These are phyloP conservation scores for Opeltia flavorubescens DNA, from an alignment of 495 filamentous ascomycete species.

Conservation along the genomic window DNA sequence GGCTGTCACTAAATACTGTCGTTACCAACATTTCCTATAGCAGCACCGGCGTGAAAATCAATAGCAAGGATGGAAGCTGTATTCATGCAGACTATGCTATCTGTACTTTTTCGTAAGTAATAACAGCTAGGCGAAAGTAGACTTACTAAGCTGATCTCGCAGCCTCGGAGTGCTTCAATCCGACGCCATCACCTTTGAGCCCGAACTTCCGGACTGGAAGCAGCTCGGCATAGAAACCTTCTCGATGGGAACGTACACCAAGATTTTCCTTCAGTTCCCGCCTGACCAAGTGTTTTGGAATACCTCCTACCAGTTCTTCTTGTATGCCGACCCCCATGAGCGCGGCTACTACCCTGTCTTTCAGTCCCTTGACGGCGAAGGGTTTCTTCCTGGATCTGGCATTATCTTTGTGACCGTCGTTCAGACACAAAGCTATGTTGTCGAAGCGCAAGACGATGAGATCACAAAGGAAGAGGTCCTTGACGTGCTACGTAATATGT, in stretches of 20 bases:
- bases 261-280: constrained; percentile 61
- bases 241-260: constrained; percentile 65
- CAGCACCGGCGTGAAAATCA: constrained; percentile 39
- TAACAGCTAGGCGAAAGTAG: background rate
- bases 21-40: constrained; percentile 46
- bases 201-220: constrained; percentile 53
- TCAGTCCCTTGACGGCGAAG: constrained; percentile 46
- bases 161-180: constrained; percentile 54
- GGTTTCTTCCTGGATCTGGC: constrained; percentile 48
- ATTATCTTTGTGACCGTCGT: constrained; percentile 63
- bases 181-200: constrained; percentile 44
- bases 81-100: constrained; percentile 45
- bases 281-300: constrained; percentile 57
- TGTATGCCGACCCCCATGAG: constrained; percentile 49
- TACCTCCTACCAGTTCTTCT: constrained; percentile 47
- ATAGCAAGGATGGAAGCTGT: constrained; percentile 41
- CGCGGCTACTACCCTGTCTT: constrained; percentile 60
- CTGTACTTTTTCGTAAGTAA: constrained; percentile 38
- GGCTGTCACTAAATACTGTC: constrained; percentile 44
- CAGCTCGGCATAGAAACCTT: constrained; percentile 48
- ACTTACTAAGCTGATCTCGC: background rate
- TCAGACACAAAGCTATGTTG: constrained; percentile 41
- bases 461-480: constrained; percentile 47
- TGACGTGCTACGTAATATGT: constrained; percentile 51
- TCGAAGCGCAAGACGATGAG: constrained; percentile 49